Base-by-base conservation (phyloP, 352 stramenopile genomes). In the Chrysophaeum taylorii region DNA sequence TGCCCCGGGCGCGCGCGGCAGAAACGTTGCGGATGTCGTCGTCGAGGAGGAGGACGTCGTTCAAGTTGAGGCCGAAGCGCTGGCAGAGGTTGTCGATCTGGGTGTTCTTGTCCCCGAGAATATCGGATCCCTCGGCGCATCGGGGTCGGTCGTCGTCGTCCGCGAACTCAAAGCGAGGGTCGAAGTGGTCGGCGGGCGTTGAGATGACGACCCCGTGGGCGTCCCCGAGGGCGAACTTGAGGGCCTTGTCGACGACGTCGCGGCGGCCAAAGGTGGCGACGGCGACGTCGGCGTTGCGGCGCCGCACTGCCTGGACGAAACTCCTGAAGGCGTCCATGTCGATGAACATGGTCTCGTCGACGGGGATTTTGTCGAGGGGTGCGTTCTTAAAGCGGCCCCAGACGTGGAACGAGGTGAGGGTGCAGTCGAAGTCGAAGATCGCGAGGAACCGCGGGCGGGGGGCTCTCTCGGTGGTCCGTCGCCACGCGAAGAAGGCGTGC, bases 381-480 rank as follows among this genome's bases (percentile, higher is more conserved):
- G 52, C 52, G 27, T 63, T 63, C 27, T 31, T 25, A 31, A 63
- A 63, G 7, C 4, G 14, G 52, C 52, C 52, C 52, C 52, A 63
- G 4, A 63, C 52, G 33, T 63, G 52, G 52, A 63, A 63, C 33
- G 15, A 15, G 9, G 52, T 63, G 15, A 63, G 33, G 9, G 52
- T 63, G 25, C n/a, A 38, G 52, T 63, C 52, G 29, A 63, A 63
- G 52, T 63, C 52, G 52, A 63, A 63, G 52, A 63, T 63, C 27
- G 52, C 52, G 4, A 63, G 33, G 25, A n/a, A n/a, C n/a, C n/a
- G n/a, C n/a, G n/a, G n/a, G n/a, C n/a, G n/a, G n/a, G n/a, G n/a
- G n/a, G n/a, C n/a, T n/a, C n/a, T n/a, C n/a, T n/a, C n/a, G n/a
- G n/a, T n/a, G n/a, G n/a, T n/a, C n/a, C n/a, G n/a, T n/a, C n/a